A percentile compares a stretch with the other conserved stretches of the same genome.
These are phyloP conservation scores for Exophiala alcalophila DNA, from an alignment of 2,329 filamentous ascomycete genomes.

Conservation along the genomic window DNA sequence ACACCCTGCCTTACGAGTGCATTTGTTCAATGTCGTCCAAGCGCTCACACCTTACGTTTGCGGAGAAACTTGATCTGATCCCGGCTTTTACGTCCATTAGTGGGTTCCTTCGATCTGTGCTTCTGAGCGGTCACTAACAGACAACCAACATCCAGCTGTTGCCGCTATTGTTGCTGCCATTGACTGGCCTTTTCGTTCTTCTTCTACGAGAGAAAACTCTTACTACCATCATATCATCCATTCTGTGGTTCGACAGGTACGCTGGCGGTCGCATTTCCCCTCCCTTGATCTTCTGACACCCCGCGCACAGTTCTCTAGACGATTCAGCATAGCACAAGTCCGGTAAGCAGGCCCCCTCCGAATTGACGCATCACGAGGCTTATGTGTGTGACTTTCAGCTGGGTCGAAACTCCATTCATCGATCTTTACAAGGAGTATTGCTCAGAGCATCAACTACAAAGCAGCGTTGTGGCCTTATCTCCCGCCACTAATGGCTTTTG, in stretches of 20 bases:
- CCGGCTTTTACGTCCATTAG: constrained; percentile 35
- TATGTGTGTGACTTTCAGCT: constrained; percentile 30
- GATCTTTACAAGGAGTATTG: constrained; percentile 19
- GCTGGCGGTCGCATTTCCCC: constrained; percentile 14
- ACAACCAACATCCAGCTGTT: neutral
- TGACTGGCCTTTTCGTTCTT: constrained; percentile 39
- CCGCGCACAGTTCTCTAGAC: constrained; percentile 4
- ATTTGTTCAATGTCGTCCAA: too few species aligned
- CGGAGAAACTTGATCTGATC: constrained; percentile 36
- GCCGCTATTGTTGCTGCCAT: constrained; percentile 7
- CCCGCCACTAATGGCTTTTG: constrained; percentile 18
- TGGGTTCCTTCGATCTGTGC: neutral
- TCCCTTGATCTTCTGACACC: neutral
- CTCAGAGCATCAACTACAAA: constrained; percentile 6
- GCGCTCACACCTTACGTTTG: neutral
- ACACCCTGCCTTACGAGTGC: too few species aligned
- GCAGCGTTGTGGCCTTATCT: constrained; percentile 15
- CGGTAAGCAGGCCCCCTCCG: constrained; percentile 6
- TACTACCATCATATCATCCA: constrained; percentile 36
- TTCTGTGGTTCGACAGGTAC: constrained; percentile 31
- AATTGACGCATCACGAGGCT: constrained; percentile 14
- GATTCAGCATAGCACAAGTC: constrained; percentile 6
- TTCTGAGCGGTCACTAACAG: neutral
- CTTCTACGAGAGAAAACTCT: constrained; percentile 36
- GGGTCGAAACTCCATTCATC: constrained; percentile 25